Conservation (phyloP, 441 rosid species). For the Corymbia calophylla region DNA sequence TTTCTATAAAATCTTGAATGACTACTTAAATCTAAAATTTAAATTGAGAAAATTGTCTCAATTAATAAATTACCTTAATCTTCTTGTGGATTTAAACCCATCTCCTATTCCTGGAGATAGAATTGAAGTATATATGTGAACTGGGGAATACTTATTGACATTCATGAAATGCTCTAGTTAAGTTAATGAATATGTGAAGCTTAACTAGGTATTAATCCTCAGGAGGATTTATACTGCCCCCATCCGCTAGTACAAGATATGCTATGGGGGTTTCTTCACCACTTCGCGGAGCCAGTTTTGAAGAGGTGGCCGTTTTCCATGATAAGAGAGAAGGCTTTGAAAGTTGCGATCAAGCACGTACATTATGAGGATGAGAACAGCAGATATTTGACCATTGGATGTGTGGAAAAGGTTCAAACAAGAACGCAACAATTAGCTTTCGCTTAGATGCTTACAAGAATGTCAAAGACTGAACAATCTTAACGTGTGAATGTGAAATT, state of each 20-base stretch:
- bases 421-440: not conserved
- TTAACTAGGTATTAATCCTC: not conserved
- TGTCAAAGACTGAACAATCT: not conserved
- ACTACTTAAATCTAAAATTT: not conserved
- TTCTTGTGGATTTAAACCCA: too few relatives aligned
- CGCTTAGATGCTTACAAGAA: not conserved
- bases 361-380: constrained; percentile 52
- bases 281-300: constrained; percentile 37
- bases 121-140: not conserved
- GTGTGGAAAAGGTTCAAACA: constrained; percentile 38
- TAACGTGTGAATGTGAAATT: not conserved
- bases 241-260: constrained; percentile 49
- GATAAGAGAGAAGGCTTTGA: constrained; percentile 39
- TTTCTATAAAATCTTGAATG: not conserved
- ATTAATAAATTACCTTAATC: not conserved
- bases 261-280: constrained; percentile 41
- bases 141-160: too few relatives aligned
- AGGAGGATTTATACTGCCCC: constrained; percentile 50
- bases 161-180: too few relatives aligned
- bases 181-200: not conserved
- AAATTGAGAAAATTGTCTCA: not conserved
- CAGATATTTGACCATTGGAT: constrained; percentile 44
- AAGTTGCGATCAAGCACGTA: constrained; percentile 34
- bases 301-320: constrained; percentile 41
- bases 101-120: not conserved